Base-by-base conservation (phyloP, 805 yeast genomes). In the Sugiyamaella americana region DNA sequence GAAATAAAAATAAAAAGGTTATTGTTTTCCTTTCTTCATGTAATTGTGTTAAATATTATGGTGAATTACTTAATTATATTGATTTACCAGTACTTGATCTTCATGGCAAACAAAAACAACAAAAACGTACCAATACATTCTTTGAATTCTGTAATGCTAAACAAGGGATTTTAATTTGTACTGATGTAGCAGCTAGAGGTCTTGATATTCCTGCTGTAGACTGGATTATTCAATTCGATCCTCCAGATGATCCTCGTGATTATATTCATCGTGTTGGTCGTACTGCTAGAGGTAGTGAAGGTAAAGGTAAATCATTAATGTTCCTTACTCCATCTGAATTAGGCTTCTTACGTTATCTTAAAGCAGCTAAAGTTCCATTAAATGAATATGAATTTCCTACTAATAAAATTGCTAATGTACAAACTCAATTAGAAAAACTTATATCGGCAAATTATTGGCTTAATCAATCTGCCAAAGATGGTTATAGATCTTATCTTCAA, bases 161-260 rank as follows among this genome's bases (percentile, higher is more conserved):
- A 58, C 86, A 82, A 62, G 98, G 98, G 41, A 89, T 86, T 38
- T 69, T 93, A 59, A 75, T 93, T 46, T 93, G 98, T 71, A 93
- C 99, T 0, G 98, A 93, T 68, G 98, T 93, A 56, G 99, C 98
- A 26, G 98, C 99, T 19, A 82, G 99, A 75, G 99, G 99, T 20
- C 78, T 93, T 56, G 99, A 93, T 72, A 93, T 93, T 58, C 99
- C 99, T 45, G 83, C 94, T 23, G 98, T 93, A 46, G 98, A 94
- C 71, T 93, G 98, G 98, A 93, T 93, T 61, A 84, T 93, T 55
- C 98, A 93, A 73, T 93, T 87, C 62, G 99, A 93, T 67, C 98
- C 98, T 47, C 98, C 98, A 65, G 98, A 93, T 82, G 98, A 93
- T 70, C 98, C 98, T 68, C 82, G 98, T 71, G 98, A 93, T 69